Base-by-base conservation (phyloP, 2,329 filamentous ascomycete species). In the Coniochaeta hoffmannii region DNA sequence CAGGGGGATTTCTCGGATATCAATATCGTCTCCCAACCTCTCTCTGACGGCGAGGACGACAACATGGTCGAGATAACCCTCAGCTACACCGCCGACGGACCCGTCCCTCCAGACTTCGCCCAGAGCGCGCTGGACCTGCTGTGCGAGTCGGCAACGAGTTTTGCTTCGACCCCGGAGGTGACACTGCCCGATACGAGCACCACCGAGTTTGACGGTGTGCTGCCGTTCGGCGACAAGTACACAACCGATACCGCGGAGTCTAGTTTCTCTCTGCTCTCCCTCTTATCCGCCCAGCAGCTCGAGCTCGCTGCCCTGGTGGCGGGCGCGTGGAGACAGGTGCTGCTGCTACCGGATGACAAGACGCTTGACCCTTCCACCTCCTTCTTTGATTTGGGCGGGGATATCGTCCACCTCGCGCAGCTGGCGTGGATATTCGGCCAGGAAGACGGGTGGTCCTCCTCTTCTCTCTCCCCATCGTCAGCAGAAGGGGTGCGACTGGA, bases 331-430 rank as follows among this genome's bases (percentile, higher is more conserved):
- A 57, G 53, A 1, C 51, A 60, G 32, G 61, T 61, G 1, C 53
- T 63, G 19, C 4, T 9, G 12, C 26, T 51, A 4, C 49, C 49
- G 30, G 49, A 32, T 7, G 51, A 15, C 28, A n/a, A 24, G 22
- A 26, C 46, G 5, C 15, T 57, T 35, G 41, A 58, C 35, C 15
- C 26, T 11, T 46, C 56, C 31, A 57, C 56, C 9, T 62, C 61
- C 15, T 63, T 63, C 55, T 63, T 63, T 41, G 53, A 44, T 31
- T 38, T 60, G 5, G 60, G 61, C 22, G 61, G 61, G 28, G 61
- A 63, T 46, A 59, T 63, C 36, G 56, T 88, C 28, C 57, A 55
- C 19, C 58, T 63, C 1, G 60, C 60, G 5, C 59, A 61, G 14
- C 55, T 63, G 3, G 53, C 58, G 31, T 60, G 55, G 53, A n/a